Evolutionary conservation across 1,284 basidiomycete species (phyloP).

Genomic region (Ceratobasidium sp.): DNA sequence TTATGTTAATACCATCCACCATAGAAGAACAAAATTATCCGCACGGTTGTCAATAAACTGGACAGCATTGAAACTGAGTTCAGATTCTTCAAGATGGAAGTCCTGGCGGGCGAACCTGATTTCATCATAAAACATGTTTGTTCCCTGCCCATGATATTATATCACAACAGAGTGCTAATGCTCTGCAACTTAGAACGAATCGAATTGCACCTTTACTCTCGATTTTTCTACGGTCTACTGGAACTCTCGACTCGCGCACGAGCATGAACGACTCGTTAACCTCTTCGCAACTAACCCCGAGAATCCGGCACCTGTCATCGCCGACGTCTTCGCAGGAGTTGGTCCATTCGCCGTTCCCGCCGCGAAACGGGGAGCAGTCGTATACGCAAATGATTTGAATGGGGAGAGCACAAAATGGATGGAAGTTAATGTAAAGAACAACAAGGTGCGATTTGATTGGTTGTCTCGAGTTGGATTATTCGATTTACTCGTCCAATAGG

Average conservation of each 20-base stretch:
- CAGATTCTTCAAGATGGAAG: conserved; percentile 97
- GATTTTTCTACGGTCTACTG: conserved; percentile 98
- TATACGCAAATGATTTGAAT: conserved; percentile 95
- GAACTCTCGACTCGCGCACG: conserved; percentile 94
- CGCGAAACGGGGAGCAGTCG: conserved; percentile 87
- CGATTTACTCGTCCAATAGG: conserved; percentile 11
- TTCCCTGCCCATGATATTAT: conserved; percentile 45
- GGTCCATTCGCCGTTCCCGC: conserved; percentile 97
- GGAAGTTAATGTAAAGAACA: conserved; percentile 74
- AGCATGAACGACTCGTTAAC: conserved; percentile 87
- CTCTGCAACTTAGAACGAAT: conserved; percentile 69
- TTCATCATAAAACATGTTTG: conserved; percentile 86
- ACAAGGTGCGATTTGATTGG: conserved; percentile 65
- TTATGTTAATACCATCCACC: conserved; percentile 24
- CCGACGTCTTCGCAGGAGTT: conserved; percentile 97
- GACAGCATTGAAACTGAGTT: conserved; percentile 88
- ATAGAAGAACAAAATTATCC: conserved; percentile 84
- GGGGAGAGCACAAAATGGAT: conserved; percentile 87
- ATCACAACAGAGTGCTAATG: background rate
- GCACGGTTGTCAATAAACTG: conserved; percentile 96
- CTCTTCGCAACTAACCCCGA: conserved; percentile 65
- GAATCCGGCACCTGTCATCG: conserved; percentile 66
- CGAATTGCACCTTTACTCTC: conserved; percentile 88
- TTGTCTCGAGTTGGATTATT: background rate
- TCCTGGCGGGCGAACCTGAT: conserved; percentile 89